phyloP scores from a whole-genome alignment of 148 eudicot species.

The Mesembryanthemum crystallinum region DNA sequence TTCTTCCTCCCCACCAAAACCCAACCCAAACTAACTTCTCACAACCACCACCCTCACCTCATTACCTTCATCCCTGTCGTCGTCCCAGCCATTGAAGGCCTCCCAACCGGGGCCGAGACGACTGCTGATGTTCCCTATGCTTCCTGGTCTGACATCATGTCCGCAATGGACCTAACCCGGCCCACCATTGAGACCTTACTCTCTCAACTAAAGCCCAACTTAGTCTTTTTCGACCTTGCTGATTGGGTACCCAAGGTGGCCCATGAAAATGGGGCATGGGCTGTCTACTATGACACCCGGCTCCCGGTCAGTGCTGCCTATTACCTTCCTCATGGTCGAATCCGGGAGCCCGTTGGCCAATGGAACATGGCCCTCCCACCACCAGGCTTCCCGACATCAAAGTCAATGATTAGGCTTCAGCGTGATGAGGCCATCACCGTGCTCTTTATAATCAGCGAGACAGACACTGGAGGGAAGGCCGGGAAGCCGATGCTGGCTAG shows the following conservation, averaged over 20 bases:
- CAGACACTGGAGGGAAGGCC: background rate
- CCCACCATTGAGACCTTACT: background rate
- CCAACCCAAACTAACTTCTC: background rate
- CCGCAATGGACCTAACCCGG: constrained; percentile 19
- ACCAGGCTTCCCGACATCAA: background rate
- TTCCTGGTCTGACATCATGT: background rate
- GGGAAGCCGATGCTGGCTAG: background rate
- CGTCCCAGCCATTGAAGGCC: background rate
- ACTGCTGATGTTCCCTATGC: no score
- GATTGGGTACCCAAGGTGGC: constrained; percentile 19
- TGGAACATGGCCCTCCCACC: background rate
- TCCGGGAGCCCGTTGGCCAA: background rate
- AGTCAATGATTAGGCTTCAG: background rate
- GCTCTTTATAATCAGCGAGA: background rate
- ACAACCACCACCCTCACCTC: background rate
- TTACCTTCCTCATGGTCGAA: background rate
- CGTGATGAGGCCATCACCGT: background rate
- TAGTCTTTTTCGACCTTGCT: constrained; percentile 20
- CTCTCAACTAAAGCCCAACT: constrained; percentile 8
- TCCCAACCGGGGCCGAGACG: background rate
- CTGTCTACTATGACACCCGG: background rate
- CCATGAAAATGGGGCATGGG: background rate
- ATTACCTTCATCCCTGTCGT: background rate
- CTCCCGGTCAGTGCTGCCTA: background rate
- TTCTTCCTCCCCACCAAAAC: background rate